Percentiles rank a stretch among this genome's conserved stretches.
phyloP scores from a whole-genome alignment of 345 rosid genomes.

The Salix arbutifolia region DNA sequence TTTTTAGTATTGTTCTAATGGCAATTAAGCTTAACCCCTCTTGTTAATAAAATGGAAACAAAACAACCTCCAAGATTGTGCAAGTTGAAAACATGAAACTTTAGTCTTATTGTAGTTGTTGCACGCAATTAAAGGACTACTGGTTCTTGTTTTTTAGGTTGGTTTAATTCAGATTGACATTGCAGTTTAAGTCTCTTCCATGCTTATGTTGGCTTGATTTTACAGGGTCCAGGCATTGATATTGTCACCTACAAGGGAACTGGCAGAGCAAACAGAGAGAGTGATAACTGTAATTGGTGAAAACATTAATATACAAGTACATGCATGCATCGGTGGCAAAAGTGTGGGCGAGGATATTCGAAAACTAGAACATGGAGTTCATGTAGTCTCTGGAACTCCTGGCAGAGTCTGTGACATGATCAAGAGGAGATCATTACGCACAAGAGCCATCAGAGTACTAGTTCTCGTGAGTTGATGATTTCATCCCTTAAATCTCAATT shows the following conservation, averaged over 20 bases:
- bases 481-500: neutral
- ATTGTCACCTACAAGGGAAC: conserved; percentile 89
- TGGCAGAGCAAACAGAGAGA: conserved; percentile 87
- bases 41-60: neutral
- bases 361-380: conserved; percentile 61
- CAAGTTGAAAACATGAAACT: neutral
- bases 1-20: neutral
- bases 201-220: neutral
- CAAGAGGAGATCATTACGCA: conserved; percentile 87
- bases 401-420: conserved; percentile 99
- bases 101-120: neutral
- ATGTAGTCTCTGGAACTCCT: conserved; percentile 92
- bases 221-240: conserved; percentile 91
- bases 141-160: neutral
- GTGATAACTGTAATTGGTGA: conserved; percentile 73
- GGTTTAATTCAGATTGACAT: neutral
- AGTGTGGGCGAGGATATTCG: conserved; percentile 96
- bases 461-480: conserved; percentile 28
- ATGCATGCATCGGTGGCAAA: conserved; percentile 88
- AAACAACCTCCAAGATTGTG: no score
- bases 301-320: conserved; percentile 70
- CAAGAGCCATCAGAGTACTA: conserved; percentile 56
- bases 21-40: neutral
- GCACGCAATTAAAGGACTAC: neutral
- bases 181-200: neutral